Percentiles rank a stretch among this genome's conserved stretches.
Conservation (phyloP, 495 filamentous ascomycete species). For the Xylaria telfairii region DNA sequence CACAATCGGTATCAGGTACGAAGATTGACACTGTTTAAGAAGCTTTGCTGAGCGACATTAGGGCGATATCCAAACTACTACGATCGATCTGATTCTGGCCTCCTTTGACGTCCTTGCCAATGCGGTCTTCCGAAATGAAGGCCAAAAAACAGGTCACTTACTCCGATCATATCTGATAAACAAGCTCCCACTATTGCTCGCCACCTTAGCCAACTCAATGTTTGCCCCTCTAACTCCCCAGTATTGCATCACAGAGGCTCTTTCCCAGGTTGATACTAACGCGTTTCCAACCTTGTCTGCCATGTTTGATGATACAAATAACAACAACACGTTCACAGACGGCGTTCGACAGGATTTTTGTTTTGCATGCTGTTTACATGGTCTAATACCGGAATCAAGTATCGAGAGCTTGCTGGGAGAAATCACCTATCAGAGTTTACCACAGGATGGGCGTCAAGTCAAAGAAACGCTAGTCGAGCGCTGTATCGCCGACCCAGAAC, state of each 20-base stretch:
- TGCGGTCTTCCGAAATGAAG: slow-evolving; percentile 79
- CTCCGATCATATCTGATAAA: slow-evolving; percentile 92
- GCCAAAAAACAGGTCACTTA: slow-evolving; percentile 71
- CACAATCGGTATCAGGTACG: slow-evolving; percentile 79
- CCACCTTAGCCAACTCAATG: slow-evolving; percentile 61
- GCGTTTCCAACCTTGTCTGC: slow-evolving; percentile 80
- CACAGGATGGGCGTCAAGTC: slow-evolving; percentile 73
- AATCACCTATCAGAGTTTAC: slow-evolving; percentile 80
- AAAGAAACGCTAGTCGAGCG: slow-evolving; percentile 78
- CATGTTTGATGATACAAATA: slow-evolving; percentile 75
- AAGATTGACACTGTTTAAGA: slow-evolving; percentile 6
- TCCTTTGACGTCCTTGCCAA: slow-evolving; percentile 90
- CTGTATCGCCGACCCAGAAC: slow-evolving; percentile 73
- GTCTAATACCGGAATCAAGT: slow-evolving; percentile 75
- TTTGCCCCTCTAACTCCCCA: slow-evolving; percentile 74
- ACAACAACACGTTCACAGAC: slow-evolving; percentile 73
- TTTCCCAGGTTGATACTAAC: slow-evolving; percentile 76
- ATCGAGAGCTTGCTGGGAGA: slow-evolving; percentile 86
- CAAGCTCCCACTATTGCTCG: slow-evolving; percentile 83
- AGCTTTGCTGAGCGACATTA: slow-evolving; percentile 38
- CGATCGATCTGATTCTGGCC: slow-evolving; percentile 81
- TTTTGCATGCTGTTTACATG: slow-evolving; percentile 87
- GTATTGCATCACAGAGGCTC: slow-evolving; percentile 78
- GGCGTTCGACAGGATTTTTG: slow-evolving; percentile 91
- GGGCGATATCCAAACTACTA: slow-evolving; percentile 76